These are phyloP conservation scores for Chiua virens DNA, from an alignment of 768 basidiomycete species.

Conservation along the genomic window DNA sequence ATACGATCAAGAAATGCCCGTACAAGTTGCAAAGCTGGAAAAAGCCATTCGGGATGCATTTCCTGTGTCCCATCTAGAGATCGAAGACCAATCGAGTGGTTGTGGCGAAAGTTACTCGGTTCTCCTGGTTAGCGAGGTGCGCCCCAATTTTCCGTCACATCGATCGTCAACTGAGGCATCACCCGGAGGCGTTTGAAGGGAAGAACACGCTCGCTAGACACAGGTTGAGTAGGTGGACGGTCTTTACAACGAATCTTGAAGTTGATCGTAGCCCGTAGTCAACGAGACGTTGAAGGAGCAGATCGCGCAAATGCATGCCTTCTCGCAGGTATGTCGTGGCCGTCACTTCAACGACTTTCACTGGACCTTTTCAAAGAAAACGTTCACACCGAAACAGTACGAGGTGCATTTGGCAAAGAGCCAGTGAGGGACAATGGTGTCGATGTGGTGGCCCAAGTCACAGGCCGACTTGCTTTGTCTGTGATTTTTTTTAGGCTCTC, in stretches of 20 bases:
- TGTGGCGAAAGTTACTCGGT: slow-evolving; percentile 80
- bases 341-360: not conserved
- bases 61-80: slow-evolving; percentile 65
- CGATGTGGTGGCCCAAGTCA: not conserved
- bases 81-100: slow-evolving; percentile 75
- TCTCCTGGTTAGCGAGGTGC: slow-evolving; percentile 73
- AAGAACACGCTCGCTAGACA: slow-evolving; percentile 80
- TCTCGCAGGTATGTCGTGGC: slow-evolving; percentile 66
- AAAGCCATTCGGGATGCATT: slow-evolving; percentile 61
- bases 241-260: not conserved
- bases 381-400: slow-evolving; percentile 69
- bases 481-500: too few species aligned
- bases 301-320: slow-evolving; percentile 83
- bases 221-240: slow-evolving; percentile 52
- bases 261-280: slow-evolving; percentile 43
- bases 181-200: slow-evolving; percentile 66
- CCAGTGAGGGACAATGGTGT: slow-evolving; percentile 3
- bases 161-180: not conserved
- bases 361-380: slow-evolving; percentile 50
- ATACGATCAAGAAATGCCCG: slow-evolving; percentile 49
- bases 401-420: slow-evolving; percentile 44
- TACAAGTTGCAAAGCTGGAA: slow-evolving; percentile 57
- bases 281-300: slow-evolving; percentile 73
- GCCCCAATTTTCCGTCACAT: slow-evolving; percentile 22
- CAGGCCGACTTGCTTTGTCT: not conserved